Base-by-base conservation (phyloP, 108 stramenopile genomes). In the Nannochloropsis oceanica region DNA sequence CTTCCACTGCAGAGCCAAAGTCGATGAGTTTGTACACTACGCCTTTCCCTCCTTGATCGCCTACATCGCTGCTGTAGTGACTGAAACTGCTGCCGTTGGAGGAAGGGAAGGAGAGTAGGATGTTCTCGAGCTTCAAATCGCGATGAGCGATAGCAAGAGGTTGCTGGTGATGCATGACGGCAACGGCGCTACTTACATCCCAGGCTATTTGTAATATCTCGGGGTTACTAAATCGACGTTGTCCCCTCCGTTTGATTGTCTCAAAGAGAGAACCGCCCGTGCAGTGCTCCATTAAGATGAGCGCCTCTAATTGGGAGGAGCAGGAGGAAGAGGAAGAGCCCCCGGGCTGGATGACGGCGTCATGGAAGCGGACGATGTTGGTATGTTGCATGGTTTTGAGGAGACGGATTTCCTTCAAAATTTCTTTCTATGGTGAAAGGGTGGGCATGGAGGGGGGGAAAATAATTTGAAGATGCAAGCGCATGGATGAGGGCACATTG, bases 261-360 rank as follows among this genome's bases (percentile, higher is more conserved):
- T 94, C 93, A 26, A 96, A 91, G 12, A 95, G 94, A 84, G 95
- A 94, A 8, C 97, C 97, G 25, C 95, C 93, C 82, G 95, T 93
- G 83, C 95, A 96, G 87, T 93, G 95, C 83, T 97, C 97, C 95
- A 97, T 94, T 44, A 97, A 86, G 44, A 96, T 95, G 46, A 94
- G 84, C 84, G 96, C 96, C 83, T 95, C 94, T 13, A 91, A 89
- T 80, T 43, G 43, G 26, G 86, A 83, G 11, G 46, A 79, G 44
- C 42, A 59, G 5, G 34, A 34, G 34, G 34, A 34, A 34, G 34
- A 34, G 34, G 34, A 34, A 34, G 34, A 34, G 34, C 34, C 34
- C 34, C 34, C 34, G 34, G 34, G 34, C 73, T 82, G 44, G 43
- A 50, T 87, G 87, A 81, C 85, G 22, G 86, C 85, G 42, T 85